Conservation (phyloP, 352 stramenopile genomes). For the Phytophthora gonapodyides region DNA sequence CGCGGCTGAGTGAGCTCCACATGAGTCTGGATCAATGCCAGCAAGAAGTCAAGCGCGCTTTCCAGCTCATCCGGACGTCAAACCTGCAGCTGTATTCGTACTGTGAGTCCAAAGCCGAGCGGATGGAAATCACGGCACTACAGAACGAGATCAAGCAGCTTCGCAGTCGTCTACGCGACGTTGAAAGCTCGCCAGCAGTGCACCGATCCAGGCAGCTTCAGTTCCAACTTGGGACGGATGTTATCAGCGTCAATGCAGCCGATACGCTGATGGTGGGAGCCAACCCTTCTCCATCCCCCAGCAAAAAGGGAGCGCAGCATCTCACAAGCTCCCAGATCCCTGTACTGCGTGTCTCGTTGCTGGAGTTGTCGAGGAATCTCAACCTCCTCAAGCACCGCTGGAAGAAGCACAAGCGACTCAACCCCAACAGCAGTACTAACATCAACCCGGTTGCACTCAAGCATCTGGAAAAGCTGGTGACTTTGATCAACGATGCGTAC, state of each 20-base stretch:
- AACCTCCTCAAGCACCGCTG: conserved; percentile 67
- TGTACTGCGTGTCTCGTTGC: conserved; percentile 66
- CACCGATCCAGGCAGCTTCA: conserved; percentile 20
- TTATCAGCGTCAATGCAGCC: not conserved
- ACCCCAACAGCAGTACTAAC: conserved; percentile 24
- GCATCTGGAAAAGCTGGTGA: conserved; percentile 71
- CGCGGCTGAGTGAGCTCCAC: conserved; percentile 60
- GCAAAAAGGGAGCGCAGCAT: conserved; percentile 29
- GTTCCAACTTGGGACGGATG: conserved; percentile 16
- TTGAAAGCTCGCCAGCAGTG: conserved; percentile 21
- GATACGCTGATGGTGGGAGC: conserved; percentile 24
- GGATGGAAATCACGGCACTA: conserved; percentile 46
- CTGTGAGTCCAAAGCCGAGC: conserved; percentile 68
- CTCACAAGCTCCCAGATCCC: conserved; percentile 53
- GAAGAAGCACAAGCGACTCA: conserved; percentile 57
- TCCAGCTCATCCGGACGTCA: conserved; percentile 64
- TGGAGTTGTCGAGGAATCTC: conserved; percentile 76
- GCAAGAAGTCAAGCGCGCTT: conserved; percentile 67
- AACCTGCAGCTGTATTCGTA: conserved; percentile 71
- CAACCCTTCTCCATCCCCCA: not conserved
- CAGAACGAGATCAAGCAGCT: conserved; percentile 60
- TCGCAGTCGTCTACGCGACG: conserved; percentile 39
- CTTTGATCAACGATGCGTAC: conserved; percentile 78
- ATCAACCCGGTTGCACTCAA: conserved; percentile 63
- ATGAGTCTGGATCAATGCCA: conserved; percentile 68